Evolutionary conservation across 2,329 filamentous ascomycete genomes (phyloP), one percentile per base, ranked within the genome.

Genomic region (Pestalotiopsis sp.): DNA sequence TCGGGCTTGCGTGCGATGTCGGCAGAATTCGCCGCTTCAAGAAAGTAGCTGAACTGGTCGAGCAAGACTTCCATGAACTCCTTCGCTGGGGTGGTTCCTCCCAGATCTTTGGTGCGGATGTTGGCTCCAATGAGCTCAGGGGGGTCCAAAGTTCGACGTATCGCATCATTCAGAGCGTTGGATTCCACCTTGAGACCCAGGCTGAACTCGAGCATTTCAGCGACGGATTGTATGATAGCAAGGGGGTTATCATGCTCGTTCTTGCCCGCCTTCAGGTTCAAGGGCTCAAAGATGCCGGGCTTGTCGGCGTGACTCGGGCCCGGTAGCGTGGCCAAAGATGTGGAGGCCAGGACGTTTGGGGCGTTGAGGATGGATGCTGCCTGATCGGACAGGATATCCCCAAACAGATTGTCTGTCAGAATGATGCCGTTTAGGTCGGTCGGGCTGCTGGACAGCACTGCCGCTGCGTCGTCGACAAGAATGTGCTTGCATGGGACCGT

Each of bases 311-410:
- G 20, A n/a, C 27, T 7, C 27, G n/a, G 45, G 45, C 45, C n/a
- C 6, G 45, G 45, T 1, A 20, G 6, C 17, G 17, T 17, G 2
- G 45, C 7, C 17, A 52, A 17, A 6, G 45, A 52, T 17, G 45
- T n/a, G 20, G 45, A 52, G 6, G 45, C 17, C 1, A 52, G 17
- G 3, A 52, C 45, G 20, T 52, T 52, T 20, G 45, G 45, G 17
- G 45, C 17, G 9, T 52, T 52, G 45, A 52, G 17, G 56, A 75
- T 73, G 14, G 65, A 74, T 25, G 66, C 70, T 6, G 73, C 74
- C 4, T 74, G 68, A 25, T 76, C 75, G 11, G 74, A 75, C 2
- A 77, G 62, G 13, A 76, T 73, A 36, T 76, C 75, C 1, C 75
- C 75, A 64, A 76, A 75, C 66, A 74, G 72, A 31, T 76, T 77